Evolutionary conservation across 495 filamentous ascomycete genomes (phyloP), one percentile per base, ranked within the genome.

Genomic region (Poronia punctata): DNA sequence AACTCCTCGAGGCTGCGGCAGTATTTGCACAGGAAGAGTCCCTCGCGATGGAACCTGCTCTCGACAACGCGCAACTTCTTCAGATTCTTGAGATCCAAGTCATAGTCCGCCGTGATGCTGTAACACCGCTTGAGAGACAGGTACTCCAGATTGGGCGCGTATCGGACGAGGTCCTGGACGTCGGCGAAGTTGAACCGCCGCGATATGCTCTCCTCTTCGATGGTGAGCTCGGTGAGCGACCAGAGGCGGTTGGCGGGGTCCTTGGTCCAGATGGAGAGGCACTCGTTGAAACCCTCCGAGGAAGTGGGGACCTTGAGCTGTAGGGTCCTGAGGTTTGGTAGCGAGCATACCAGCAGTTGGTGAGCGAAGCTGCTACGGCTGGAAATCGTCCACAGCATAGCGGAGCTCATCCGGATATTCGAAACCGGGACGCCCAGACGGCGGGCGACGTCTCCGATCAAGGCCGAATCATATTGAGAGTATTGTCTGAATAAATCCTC

Each of bases 181-280:
- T 45, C 42, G 34, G 42, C 42, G 22, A 45, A 38, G 28, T 45
- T 45, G 35, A 45, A 45, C 18, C 42, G 42, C 20, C 42, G 42
- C 1, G 42, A 38, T 25, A 45, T 31, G 32, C 42, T 37, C 42
- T 45, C 42, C 20, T 45, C 42, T 35, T 45, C 42, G 19, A 45
- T 45, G 15, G 15, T 31, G 1, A 45, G 35, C 20, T 45, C 35
- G n/a, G 27, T 33, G 21, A 45, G 27, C 15, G 42, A 31, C 42
- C 42, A 45, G 20, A 45, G 42, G 11, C 42, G 42, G 35, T 45
- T 45, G 5, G 42, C 31, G 14, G 42, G 35, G 19, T 38, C 33
- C 19, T 45, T 45, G 11, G 42, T 28, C 42, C 42, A 45, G 27
- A 45, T 45, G 21, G 42, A 45, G 5, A 45, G 42, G 25, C 42